These are phyloP conservation scores for Boechera retrofracta DNA, from an alignment of 345 rosid species.

Conservation along the genomic window DNA sequence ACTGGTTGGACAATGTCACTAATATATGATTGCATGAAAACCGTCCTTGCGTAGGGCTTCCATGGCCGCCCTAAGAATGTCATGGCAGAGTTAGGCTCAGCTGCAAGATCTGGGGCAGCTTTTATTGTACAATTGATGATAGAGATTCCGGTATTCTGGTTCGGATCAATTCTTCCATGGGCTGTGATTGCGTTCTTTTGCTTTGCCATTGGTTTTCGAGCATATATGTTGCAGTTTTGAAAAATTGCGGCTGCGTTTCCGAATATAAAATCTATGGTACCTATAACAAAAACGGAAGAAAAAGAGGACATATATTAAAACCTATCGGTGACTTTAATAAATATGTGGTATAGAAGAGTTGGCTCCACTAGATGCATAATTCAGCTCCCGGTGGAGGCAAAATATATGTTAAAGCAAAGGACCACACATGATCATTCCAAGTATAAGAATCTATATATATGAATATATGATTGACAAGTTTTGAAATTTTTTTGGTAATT, in stretches of 20 bases:
- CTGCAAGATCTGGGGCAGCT: conserved; percentile 62
- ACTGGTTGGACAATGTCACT: conserved; percentile 53
- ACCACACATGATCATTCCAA: not conserved
- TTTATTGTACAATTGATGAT: conserved; percentile 61
- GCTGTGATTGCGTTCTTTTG: conserved; percentile 73
- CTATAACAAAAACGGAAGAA: conserved; percentile 2
- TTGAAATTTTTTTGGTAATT: not conserved
- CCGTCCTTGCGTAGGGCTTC: conserved; percentile 66
- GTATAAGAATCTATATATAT: not conserved
- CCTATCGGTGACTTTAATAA: not conserved
- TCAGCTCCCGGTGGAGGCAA: too few species aligned
- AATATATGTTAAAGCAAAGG: not conserved
- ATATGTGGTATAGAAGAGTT: not conserved
- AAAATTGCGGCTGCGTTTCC: conserved; percentile 60
- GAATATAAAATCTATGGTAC: conserved; percentile 62
- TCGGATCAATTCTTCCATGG: conserved; percentile 62
- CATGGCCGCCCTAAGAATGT: conserved; percentile 67
- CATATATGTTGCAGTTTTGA: conserved; percentile 54
- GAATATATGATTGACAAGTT: not conserved
- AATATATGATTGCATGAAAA: conserved; percentile 66
- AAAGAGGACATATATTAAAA: not conserved
- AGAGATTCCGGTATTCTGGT: conserved; percentile 71
- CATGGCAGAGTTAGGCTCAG: conserved; percentile 44
- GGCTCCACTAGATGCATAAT: too few species aligned
- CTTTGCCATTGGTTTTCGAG: conserved; percentile 56